These are phyloP conservation scores for Marasmius fiardii DNA, from an alignment of 1,284 basidiomycete species.

Conservation along the genomic window DNA sequence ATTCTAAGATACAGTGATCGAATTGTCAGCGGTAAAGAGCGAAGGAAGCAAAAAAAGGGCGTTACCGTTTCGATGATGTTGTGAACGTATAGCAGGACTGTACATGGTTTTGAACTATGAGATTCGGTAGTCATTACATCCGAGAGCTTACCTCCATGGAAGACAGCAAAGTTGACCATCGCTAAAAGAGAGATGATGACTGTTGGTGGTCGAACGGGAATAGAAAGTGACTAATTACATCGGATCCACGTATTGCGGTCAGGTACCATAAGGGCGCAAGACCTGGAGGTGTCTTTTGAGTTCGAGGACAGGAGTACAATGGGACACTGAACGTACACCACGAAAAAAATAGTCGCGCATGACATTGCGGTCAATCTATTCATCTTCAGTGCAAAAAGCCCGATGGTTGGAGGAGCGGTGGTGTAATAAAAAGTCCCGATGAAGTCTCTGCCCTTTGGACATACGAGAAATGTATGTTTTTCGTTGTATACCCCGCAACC, in stretches of 20 bases:
- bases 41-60: not conserved
- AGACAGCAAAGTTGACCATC: slow-evolving; percentile 48
- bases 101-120: not conserved
- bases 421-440: slow-evolving; percentile 10
- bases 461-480: not conserved
- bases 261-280: slow-evolving; percentile 39
- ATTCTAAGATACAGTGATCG: not conserved
- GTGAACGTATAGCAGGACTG: slow-evolving; percentile 12
- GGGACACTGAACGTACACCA: slow-evolving; percentile 34
- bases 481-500: slow-evolving; percentile 6
- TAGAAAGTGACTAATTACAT: slow-evolving; percentile 29
- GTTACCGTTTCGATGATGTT: slow-evolving; percentile 10
- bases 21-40: not conserved
- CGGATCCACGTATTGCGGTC: slow-evolving; percentile 36
- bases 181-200: slow-evolving; percentile 24
- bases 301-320: not conserved
- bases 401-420: slow-evolving; percentile 50
- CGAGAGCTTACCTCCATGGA: slow-evolving; percentile 35
- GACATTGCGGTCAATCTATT: slow-evolving; percentile 47
- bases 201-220: not conserved
- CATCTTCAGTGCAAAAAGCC: slow-evolving; percentile 57
- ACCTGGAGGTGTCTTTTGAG: slow-evolving; percentile 22
- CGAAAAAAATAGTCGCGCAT: slow-evolving; percentile 42
- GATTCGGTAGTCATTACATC: not conserved
- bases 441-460: slow-evolving; percentile 10